phyloP scores from a whole-genome alignment of 78 protist species.

The Speleostelium caveatum region DNA sequence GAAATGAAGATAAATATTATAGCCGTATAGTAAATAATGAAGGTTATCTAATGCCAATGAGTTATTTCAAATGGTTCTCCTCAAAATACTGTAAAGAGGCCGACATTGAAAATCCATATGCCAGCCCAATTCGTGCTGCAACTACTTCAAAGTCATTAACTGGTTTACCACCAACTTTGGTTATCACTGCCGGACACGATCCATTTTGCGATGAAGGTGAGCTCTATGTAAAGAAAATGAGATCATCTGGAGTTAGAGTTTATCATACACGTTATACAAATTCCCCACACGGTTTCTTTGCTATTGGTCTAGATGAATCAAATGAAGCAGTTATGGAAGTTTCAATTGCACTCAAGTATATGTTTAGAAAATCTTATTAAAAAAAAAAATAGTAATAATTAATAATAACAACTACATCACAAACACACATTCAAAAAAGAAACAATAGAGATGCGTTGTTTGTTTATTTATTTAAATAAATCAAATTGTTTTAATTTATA shows the following conservation, averaged over 20 bases:
- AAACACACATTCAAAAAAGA: too few species aligned
- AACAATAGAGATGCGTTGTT: too few species aligned
- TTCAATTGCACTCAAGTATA: conserved; percentile 56
- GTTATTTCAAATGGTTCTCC: conserved; percentile 57
- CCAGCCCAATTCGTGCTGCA: conserved; percentile 63
- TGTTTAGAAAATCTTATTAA: conserved; percentile 16
- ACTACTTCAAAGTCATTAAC: conserved; percentile 27
- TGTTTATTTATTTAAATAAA: too few species aligned
- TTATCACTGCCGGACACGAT: conserved; percentile 69
- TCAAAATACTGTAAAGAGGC: conserved; percentile 21
- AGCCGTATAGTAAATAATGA: conserved; percentile 55
- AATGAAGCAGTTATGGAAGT: conserved; percentile 79
- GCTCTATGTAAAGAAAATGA: conserved; percentile 54
- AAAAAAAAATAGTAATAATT: neutral
- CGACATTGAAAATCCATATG: conserved; percentile 62
- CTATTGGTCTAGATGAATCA: conserved; percentile 70
- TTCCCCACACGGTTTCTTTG: conserved; percentile 75
- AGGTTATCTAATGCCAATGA: conserved; percentile 77
- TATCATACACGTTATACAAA: conserved; percentile 75
- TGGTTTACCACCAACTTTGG: conserved; percentile 48
- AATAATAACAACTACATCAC: neutral
- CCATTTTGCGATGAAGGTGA: conserved; percentile 78
- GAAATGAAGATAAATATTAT: conserved; percentile 71
- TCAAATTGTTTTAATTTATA: too few species aligned
- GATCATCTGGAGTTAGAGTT: conserved; percentile 36